A percentile compares a stretch with the other conserved stretches of the same genome.
These are phyloP conservation scores for Neurospora sp. DNA, from an alignment of 495 filamentous ascomycete genomes.

Conservation along the genomic window DNA sequence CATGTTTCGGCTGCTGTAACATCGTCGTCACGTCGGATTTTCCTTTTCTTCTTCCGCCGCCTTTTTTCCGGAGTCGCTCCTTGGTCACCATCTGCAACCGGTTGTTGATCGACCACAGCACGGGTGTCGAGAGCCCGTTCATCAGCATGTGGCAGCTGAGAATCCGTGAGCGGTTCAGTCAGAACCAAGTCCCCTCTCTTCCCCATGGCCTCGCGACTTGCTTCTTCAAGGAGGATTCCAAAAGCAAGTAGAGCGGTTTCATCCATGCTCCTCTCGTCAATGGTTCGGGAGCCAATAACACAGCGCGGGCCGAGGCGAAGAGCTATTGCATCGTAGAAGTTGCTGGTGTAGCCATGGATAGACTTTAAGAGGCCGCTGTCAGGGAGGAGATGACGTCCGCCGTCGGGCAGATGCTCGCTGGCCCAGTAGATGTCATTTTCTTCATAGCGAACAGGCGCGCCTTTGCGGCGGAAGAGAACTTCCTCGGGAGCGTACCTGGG, in stretches of 20 bases:
- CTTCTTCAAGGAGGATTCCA: constrained; percentile 76
- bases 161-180: constrained; percentile 46
- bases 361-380: constrained; percentile 65
- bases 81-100: not conserved
- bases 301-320: constrained; percentile 16
- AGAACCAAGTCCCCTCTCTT: constrained; percentile 66
- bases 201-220: constrained; percentile 52
- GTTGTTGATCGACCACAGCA: not conserved
- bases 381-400: constrained; percentile 42
- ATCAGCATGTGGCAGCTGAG: not conserved
- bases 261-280: constrained; percentile 63
- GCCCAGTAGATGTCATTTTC: constrained; percentile 66
- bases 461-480: constrained; percentile 54
- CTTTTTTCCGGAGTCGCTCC: not conserved
- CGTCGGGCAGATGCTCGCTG: constrained; percentile 34
- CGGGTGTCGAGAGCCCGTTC: not conserved
- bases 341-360: constrained; percentile 62
- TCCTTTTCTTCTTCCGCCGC: not conserved
- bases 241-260: constrained; percentile 75
- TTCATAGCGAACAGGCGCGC: constrained; percentile 52
- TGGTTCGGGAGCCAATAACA: constrained; percentile 1
- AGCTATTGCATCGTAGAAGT: constrained; percentile 51
- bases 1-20: not conserved
- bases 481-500: constrained; percentile 57
- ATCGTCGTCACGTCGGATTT: not conserved